Conservation (phyloP, 371 early-diverging fungal genomes). For the Parasitella parasitica region DNA sequence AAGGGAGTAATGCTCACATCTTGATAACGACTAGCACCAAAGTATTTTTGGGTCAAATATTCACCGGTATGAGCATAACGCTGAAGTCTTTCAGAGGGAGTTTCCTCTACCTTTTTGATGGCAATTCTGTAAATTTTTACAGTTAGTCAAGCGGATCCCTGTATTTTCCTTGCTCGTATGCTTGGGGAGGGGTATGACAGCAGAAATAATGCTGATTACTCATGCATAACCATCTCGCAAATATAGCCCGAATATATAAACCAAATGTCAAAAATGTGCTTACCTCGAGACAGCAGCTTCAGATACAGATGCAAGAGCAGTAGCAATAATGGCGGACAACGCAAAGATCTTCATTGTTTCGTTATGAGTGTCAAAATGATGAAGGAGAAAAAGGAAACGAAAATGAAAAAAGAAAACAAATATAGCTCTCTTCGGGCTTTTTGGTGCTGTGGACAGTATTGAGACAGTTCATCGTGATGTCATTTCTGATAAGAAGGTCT, state of each 20-base stretch:
- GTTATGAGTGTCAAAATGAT: not conserved
- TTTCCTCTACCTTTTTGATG: constrained; percentile 71
- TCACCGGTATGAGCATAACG: constrained; percentile 64
- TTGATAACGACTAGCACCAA: constrained; percentile 55
- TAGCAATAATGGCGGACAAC: constrained; percentile 23
- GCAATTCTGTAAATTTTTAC: constrained; percentile 49
- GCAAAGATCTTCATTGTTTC: constrained; percentile 32
- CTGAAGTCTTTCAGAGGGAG: constrained; percentile 60
- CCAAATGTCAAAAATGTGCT: not conserved
- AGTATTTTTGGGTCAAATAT: constrained; percentile 77
- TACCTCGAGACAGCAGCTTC: constrained; percentile 34
- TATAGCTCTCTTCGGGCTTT: constrained; percentile 2
- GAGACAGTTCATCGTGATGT: not conserved
- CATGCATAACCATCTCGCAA: not conserved
- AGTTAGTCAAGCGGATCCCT: not conserved
- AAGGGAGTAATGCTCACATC: constrained; percentile 26
- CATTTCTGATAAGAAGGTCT: not conserved
- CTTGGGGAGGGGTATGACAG: not conserved
- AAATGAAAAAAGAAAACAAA: constrained; percentile 6
- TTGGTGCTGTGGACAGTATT: not conserved
- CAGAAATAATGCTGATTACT: not conserved
- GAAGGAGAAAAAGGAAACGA: not conserved
- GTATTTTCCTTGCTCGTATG: not conserved
- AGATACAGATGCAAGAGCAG: constrained; percentile 20
- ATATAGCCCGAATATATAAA: not conserved